Evolutionary conservation across 2,329 filamentous ascomycete species (phyloP).

Genomic region (Orbilia ellipsospora): DNA sequence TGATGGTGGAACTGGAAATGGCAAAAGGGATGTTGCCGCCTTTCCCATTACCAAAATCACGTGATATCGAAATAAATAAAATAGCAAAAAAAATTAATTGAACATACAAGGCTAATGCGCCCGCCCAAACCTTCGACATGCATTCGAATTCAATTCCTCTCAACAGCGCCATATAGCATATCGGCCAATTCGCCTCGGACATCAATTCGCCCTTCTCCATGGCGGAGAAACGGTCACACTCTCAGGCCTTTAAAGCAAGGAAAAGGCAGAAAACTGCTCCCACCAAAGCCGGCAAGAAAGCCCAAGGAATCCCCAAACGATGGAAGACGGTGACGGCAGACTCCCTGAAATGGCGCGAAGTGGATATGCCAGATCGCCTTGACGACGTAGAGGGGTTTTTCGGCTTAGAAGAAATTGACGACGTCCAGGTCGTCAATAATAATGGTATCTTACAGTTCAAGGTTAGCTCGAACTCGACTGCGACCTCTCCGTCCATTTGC

Average conservation of each 20-base stretch:
- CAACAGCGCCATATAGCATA: background rate
- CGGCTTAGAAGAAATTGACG: constrained; percentile 89
- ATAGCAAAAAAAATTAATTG: constrained; percentile 13
- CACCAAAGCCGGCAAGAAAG: constrained; percentile 4
- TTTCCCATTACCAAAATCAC: constrained; percentile 14
- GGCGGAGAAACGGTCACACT: constrained; percentile 48
- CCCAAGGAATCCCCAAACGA: constrained; percentile 28
- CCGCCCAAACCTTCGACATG: background rate
- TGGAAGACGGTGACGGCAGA: constrained; percentile 63
- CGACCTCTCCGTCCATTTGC: background rate
- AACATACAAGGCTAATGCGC: no score
- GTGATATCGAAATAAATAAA: constrained; percentile 44
- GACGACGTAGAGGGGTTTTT: constrained; percentile 95
- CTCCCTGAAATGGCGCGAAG: constrained; percentile 72
- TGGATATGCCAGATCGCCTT: constrained; percentile 77
- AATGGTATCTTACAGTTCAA: constrained; percentile 66
- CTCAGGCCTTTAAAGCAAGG: constrained; percentile 39
- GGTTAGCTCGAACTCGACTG: constrained; percentile 58
- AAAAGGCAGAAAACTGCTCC: constrained; percentile 40
- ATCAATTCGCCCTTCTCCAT: constrained; percentile 19
- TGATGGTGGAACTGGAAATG: background rate
- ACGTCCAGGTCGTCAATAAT: constrained; percentile 82
- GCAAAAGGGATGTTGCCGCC: background rate
- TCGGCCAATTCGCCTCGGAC: background rate
- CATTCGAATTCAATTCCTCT: background rate